A percentile compares a stretch with the other conserved stretches of the same genome.
Evolutionary conservation across 495 filamentous ascomycete genomes (phyloP).

Genomic region (Friedmanniomyces simplex): DNA sequence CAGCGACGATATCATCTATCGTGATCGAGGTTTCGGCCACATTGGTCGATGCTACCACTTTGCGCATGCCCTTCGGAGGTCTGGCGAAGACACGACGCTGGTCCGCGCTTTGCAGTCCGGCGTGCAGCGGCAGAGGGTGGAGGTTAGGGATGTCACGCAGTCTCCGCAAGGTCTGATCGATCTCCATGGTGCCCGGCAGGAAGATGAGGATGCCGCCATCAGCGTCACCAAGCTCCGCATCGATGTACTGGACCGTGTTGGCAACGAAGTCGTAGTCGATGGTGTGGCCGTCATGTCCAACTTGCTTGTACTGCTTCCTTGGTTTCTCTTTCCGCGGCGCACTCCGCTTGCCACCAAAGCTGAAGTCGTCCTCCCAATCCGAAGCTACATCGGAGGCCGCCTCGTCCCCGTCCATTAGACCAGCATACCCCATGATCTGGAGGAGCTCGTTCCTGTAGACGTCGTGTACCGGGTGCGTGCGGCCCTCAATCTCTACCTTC

Average conservation of each 20-base stretch:
- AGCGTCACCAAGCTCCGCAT: slow-evolving; percentile 55
- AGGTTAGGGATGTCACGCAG: slow-evolving; percentile 59
- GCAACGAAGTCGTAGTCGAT: slow-evolving; percentile 91
- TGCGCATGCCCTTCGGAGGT: slow-evolving; percentile 68
- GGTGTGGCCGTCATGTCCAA: slow-evolving; percentile 47
- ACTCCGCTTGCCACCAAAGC: slow-evolving; percentile 6
- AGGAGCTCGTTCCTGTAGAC: slow-evolving; percentile 87
- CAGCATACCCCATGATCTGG: slow-evolving; percentile 59
- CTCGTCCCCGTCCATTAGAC: slow-evolving; percentile 23
- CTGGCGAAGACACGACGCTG: slow-evolving; percentile 76
- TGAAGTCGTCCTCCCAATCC: neutral
- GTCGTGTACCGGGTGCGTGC: slow-evolving; percentile 84
- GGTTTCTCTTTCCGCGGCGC: slow-evolving; percentile 1
- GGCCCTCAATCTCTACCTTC: slow-evolving; percentile 71
- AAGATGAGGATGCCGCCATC: slow-evolving; percentile 90
- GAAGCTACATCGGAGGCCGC: slow-evolving; percentile 9
- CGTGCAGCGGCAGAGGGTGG: slow-evolving; percentile 80
- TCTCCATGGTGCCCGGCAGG: slow-evolving; percentile 78
- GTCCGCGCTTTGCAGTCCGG: slow-evolving; percentile 75
- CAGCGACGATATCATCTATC: slow-evolving; percentile 91
- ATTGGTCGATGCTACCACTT: slow-evolving; percentile 89
- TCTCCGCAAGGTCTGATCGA: slow-evolving; percentile 65
- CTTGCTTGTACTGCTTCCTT: slow-evolving; percentile 1
- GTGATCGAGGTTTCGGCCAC: slow-evolving; percentile 98
- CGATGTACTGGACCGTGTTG: slow-evolving; percentile 66